phyloP scores from a whole-genome alignment of 164 flowering plant species.

The Nymphaea thermarum region DNA sequence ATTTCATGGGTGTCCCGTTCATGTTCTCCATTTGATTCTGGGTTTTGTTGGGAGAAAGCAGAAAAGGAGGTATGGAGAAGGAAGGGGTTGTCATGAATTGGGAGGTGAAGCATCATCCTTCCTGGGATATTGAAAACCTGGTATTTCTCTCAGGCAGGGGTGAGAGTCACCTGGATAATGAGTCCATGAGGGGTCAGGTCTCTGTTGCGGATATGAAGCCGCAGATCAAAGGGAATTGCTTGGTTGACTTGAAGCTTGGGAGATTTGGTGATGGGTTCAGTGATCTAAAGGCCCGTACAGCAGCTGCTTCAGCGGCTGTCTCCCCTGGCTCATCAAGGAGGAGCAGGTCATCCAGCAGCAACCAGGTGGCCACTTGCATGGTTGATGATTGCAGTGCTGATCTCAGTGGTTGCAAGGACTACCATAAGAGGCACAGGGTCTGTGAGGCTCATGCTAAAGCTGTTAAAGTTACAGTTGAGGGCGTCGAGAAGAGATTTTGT shows the following conservation, averaged over 20 bases:
- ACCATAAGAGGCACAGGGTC: slow-evolving; percentile 78
- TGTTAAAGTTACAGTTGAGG: slow-evolving; percentile 48
- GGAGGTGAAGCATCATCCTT: slow-evolving; percentile 35
- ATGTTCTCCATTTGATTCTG: not conserved
- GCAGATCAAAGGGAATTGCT: slow-evolving; percentile 18
- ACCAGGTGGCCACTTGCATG: slow-evolving; percentile 36
- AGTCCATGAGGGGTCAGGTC: not conserved
- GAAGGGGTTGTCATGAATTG: slow-evolving; percentile 35
- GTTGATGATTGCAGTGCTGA: slow-evolving; percentile 76
- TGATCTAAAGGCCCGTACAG: not conserved
- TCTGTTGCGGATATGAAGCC: slow-evolving; percentile 6
- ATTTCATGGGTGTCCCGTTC: not conserved
- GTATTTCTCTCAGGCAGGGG: not conserved
- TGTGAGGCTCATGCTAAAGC: slow-evolving; percentile 79
- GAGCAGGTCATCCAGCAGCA: slow-evolving; percentile 15
- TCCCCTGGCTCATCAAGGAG: not conserved
- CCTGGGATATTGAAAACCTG: slow-evolving; percentile 17
- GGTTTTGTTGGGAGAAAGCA: not conserved
- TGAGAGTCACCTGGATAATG: not conserved
- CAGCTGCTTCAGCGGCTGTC: not conserved
- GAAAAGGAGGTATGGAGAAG: not conserved
- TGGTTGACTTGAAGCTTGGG: slow-evolving; percentile 58
- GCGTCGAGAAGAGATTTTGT: slow-evolving; percentile 69
- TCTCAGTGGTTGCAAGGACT: slow-evolving; percentile 68
- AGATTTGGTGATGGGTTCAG: slow-evolving; percentile 14